Conservation (phyloP, 371 early-diverging fungal genomes). For the Actinomortierella wolfii region DNA sequence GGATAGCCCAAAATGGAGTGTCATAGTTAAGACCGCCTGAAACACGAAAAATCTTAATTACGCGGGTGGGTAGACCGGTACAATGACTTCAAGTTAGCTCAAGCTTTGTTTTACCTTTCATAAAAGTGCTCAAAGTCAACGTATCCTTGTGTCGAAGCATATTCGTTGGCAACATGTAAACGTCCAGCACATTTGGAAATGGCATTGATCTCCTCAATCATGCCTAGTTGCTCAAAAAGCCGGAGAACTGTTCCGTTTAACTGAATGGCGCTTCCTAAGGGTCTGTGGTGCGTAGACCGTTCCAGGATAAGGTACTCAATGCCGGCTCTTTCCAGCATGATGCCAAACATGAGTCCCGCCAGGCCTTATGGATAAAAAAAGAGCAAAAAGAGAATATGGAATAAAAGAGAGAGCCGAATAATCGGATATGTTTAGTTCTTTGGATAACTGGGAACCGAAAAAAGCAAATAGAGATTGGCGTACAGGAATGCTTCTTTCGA, state of each 20-base stretch:
- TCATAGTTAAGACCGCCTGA: background rate
- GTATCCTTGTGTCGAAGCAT: constrained; percentile 19
- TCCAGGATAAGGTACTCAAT: constrained; percentile 40
- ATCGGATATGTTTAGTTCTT: too few relatives aligned
- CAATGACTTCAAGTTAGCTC: background rate
- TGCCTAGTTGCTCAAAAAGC: constrained; percentile 34
- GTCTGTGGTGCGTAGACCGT: constrained; percentile 27
- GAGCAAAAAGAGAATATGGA: too few relatives aligned
- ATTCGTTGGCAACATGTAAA: constrained; percentile 31
- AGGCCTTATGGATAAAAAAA: too few relatives aligned
- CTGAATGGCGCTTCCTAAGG: constrained; percentile 36
- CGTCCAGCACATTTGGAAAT: constrained; percentile 26
- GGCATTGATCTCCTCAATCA: constrained; percentile 28
- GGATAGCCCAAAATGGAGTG: background rate
- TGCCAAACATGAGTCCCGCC: constrained; percentile 34
- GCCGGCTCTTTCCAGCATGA: constrained; percentile 34
- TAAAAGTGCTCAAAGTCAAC: constrained; percentile 30
- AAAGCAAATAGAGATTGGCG: too few relatives aligned
- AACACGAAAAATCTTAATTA: background rate
- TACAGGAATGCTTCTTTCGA: too few relatives aligned
- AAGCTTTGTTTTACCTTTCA: constrained; percentile 20
- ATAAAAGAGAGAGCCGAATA: too few relatives aligned
- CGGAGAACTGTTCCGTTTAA: constrained; percentile 35
- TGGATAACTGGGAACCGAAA: too few relatives aligned
- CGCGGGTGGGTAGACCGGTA: background rate